A percentile compares a stretch with the other conserved stretches of the same genome.
Conservation (phyloP, 1,139 yeast genomes). For the Candida anutae region DNA sequence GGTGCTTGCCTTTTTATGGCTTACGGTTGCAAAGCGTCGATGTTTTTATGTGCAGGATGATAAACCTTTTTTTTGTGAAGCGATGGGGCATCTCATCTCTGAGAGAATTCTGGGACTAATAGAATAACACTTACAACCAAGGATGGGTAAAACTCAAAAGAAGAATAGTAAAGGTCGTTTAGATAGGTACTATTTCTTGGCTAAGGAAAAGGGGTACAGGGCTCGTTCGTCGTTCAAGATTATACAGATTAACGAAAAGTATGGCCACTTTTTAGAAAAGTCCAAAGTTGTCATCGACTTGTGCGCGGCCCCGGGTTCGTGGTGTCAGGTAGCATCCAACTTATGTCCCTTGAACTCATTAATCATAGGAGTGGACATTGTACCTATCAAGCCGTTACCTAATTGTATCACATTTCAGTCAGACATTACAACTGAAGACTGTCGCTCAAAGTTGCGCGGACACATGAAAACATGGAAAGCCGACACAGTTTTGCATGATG, state of each 20-base stretch:
- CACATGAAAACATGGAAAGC: conserved; percentile 99
- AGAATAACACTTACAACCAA: conserved; percentile 1
- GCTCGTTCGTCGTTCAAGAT: conserved; percentile 98
- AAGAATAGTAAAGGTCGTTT: conserved; percentile 98
- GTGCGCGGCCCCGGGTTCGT: conserved; percentile 99
- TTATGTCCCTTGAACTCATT: conserved; percentile 87
- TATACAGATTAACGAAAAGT: conserved; percentile 91
- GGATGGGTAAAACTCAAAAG: conserved; percentile 90
- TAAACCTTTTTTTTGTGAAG: too few species aligned
- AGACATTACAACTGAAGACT: conserved; percentile 96
- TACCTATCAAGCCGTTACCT: conserved; percentile 91
- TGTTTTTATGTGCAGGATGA: too few species aligned
- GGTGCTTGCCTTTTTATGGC: too few species aligned
- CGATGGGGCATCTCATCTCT: conserved; percentile 7
- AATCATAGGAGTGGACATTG: conserved; percentile 96
- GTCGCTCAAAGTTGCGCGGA: conserved; percentile 88
- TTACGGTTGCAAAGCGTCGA: too few species aligned
- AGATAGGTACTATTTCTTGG: conserved; percentile 91
- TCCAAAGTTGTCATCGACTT: conserved; percentile 96
- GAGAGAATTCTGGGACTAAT: neutral
- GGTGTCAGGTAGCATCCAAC: conserved; percentile 98
- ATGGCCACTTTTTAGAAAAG: conserved; percentile 88
- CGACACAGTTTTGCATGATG: conserved; percentile 95
- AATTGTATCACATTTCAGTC: conserved; percentile 91
- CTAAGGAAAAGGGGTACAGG: conserved; percentile 96